Conservation (phyloP, 495 filamentous ascomycete genomes). For the Tuber melanosporum region DNA sequence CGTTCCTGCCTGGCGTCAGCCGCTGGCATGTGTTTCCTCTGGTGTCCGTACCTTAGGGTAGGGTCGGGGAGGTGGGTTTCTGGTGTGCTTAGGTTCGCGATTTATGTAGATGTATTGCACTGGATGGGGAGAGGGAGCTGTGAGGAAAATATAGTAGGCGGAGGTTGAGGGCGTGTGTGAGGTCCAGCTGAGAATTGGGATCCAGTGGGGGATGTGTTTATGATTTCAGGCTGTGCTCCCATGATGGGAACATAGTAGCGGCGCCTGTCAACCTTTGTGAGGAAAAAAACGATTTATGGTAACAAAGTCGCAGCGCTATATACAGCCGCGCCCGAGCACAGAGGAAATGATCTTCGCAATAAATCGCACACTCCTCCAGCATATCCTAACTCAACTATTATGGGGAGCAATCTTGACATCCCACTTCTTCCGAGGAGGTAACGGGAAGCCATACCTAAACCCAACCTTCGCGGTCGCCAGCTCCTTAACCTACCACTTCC, state of each 20-base stretch:
- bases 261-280: background rate
- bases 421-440: slow-evolving; percentile 64
- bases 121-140: background rate
- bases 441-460: slow-evolving; percentile 62
- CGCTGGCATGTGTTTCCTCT: background rate
- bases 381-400: slow-evolving; percentile 45
- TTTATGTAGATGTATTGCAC: background rate
- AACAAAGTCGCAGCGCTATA: background rate
- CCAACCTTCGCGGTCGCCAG: slow-evolving; percentile 57
- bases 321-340: background rate
- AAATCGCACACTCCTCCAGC: slow-evolving; percentile 8
- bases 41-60: background rate
- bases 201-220: background rate
- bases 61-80: background rate
- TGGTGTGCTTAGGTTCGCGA: background rate
- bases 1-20: background rate
- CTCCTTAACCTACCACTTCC: slow-evolving; percentile 75
- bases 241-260: background rate
- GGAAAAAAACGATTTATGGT: background rate
- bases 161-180: background rate
- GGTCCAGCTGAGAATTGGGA: background rate
- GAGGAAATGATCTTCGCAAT: background rate
- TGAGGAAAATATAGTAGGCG: background rate
- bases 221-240: background rate
- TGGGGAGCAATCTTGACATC: slow-evolving; percentile 64